Base-by-base conservation (phyloP, 2,329 filamentous ascomycete species). In the Metarhizium guizhouense region DNA sequence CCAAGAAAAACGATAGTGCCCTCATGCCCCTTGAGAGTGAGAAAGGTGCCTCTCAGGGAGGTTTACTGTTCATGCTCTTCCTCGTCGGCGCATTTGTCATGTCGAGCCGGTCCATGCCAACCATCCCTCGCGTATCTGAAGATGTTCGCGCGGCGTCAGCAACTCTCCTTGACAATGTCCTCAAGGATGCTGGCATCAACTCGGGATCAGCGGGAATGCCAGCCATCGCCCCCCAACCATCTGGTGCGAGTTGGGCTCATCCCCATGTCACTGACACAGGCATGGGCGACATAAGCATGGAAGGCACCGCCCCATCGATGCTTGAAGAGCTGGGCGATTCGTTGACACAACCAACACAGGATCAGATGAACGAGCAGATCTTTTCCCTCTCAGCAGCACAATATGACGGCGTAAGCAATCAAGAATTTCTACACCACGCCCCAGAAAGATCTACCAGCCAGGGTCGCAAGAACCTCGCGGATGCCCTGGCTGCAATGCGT, bases 21-120 rank as follows among this genome's bases (percentile, higher is more conserved):
- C 48, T 62, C 55, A 70, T 77, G 52, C 68, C 73, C 47, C 68
- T 68, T 63, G 79, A 83, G 47, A 69, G 72, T 57, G 83, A 87
- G 59, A 86, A 86, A 74, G 75, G 82, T 57, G 80, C 85, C 58
- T 86, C 90, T 62, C 88, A 92, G 65, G 89, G 90, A 53, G 83
- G 90, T 65, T 75, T 97, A 65, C 80, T 97, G 70, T 87, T 93
- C 72, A 95, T 96, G 90, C 88, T 96, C 63, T 88, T 99, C 67
- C 87, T 99, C 54, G 92, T 96, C 61, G 94, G 94, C 68, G 94
- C 94, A 54, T 96, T 96, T 68, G 91, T 97, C 64, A 87, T 94
- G 59, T 96, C 93, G 36, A 95, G 92, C 73, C 84, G 84, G 62
- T 82, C 84, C 48, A 78, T 85, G 20, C 83, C 85, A 43, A 83